A percentile compares a stretch with the other conserved stretches of the same genome.
phyloP scores from a whole-genome alignment of 306 rosid species.

The Vigna radiata region DNA sequence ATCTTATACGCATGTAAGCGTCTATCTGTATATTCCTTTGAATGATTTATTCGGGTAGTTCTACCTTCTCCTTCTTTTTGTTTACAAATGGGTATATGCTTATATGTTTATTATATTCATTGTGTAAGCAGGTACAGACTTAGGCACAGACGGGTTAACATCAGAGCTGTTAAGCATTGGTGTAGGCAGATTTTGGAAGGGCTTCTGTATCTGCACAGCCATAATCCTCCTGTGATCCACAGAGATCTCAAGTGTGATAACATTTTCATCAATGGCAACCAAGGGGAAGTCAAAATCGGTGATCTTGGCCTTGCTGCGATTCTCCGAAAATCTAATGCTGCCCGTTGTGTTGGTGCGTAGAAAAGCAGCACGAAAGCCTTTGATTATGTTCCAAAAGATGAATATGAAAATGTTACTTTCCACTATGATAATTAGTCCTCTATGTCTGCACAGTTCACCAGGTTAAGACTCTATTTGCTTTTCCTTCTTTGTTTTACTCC shows the following conservation, averaged over 20 bases:
- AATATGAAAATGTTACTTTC: constrained; percentile 1
- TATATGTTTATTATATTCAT: constrained; percentile 32
- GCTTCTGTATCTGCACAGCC: constrained; percentile 88
- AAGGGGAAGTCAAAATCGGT: constrained; percentile 97
- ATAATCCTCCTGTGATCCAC: constrained; percentile 91
- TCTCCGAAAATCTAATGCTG: constrained; percentile 83
- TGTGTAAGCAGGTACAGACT: constrained; percentile 74
- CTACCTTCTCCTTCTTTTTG: constrained; percentile 1
- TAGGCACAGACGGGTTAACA: constrained; percentile 79
- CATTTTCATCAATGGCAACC: constrained; percentile 95
- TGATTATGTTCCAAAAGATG: constrained; percentile 27
- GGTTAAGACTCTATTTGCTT: constrained; percentile 24
- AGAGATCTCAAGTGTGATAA: constrained; percentile 99
- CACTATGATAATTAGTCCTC: constrained; percentile 6
- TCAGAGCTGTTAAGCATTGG: constrained; percentile 98
- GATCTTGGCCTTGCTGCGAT: constrained; percentile 98
- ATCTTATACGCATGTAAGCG: not conserved
- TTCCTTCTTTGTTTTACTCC: constrained; percentile 26
- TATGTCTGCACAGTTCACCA: not conserved
- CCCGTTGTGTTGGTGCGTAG: constrained; percentile 83
- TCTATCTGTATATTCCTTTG: not conserved
- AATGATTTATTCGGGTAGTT: not conserved
- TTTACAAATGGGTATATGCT: constrained; percentile 30
- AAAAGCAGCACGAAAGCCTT: constrained; percentile 39
- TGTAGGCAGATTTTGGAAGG: constrained; percentile 95